phyloP scores from a whole-genome alignment of 2,329 filamentous ascomycete genomes.

The Tympanopsis confertula region DNA sequence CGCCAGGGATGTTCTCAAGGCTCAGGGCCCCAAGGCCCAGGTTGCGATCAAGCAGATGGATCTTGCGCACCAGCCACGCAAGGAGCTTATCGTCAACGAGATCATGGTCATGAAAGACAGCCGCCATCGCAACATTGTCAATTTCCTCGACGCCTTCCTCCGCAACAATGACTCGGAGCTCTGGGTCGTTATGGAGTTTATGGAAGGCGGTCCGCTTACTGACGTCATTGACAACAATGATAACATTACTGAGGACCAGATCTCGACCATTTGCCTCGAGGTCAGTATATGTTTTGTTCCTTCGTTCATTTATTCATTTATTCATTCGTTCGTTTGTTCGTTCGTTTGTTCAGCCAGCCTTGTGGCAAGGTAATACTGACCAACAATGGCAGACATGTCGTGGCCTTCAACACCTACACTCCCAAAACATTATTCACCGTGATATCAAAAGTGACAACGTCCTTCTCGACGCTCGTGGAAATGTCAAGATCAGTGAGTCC shows the following conservation, averaged over 20 bases:
- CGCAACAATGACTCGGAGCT: conserved; percentile 88
- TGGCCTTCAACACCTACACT: conserved; percentile 85
- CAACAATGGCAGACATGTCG: conserved; percentile 65
- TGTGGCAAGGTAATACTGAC: no score
- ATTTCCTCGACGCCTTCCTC: conserved; percentile 93
- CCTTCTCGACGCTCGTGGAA: conserved; percentile 80
- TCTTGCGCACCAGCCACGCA: conserved; percentile 87
- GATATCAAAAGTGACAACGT: conserved; percentile 99
- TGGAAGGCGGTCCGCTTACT: conserved; percentile 94
- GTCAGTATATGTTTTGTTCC: conserved; percentile 35
- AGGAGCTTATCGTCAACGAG: conserved; percentile 97
- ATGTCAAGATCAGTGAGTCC: conserved; percentile 89
- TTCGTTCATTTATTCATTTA: conserved; percentile 1
- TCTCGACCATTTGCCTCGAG: conserved; percentile 93
- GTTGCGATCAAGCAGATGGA: conserved; percentile 99
- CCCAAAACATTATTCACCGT: conserved; percentile 93
- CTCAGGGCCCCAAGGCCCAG: conserved; percentile 71
- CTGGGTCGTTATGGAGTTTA: conserved; percentile 99
- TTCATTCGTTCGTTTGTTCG: no score
- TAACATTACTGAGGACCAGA: conserved; percentile 88
- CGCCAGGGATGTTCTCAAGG: conserved; percentile 66
- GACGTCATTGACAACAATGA: conserved; percentile 98
- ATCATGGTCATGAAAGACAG: conserved; percentile 99
- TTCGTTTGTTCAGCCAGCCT: no score
- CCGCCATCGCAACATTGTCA: conserved; percentile 96